Percentiles rank a stretch among this genome's conserved stretches.
phyloP scores from a whole-genome alignment of 2,329 filamentous ascomycete species.

The Thelonectria blattea region DNA sequence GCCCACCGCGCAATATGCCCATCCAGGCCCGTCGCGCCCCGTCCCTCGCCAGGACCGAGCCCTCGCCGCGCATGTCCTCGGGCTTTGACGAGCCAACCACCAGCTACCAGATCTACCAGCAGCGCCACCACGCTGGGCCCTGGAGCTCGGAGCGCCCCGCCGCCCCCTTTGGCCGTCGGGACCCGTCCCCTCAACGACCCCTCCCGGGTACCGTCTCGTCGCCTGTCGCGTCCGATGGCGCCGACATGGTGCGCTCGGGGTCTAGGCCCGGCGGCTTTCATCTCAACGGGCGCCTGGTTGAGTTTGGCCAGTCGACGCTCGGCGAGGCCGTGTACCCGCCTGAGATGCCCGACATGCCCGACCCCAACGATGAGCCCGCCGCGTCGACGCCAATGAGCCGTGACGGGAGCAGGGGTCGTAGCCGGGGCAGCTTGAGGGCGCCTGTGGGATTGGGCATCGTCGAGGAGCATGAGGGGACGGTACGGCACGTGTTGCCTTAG shows the following conservation, averaged over 20 bases:
- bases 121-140: slow-evolving; percentile 22
- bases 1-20: slow-evolving; percentile 7
- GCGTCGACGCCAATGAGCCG: neutral
- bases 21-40: slow-evolving; percentile 20
- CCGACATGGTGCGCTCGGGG: slow-evolving; percentile 34
- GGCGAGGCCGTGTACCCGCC: slow-evolving; percentile 21
- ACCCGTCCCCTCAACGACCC: slow-evolving; percentile 2
- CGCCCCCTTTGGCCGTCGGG: slow-evolving; percentile 1
- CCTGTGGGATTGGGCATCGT: slow-evolving; percentile 21
- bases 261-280: slow-evolving; percentile 35
- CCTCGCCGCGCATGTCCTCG: slow-evolving; percentile 21
- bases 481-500: slow-evolving; percentile 1
- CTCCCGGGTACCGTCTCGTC: neutral
- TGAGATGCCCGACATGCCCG: slow-evolving; percentile 18
- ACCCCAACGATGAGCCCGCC: slow-evolving; percentile 13
- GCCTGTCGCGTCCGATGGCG: slow-evolving; percentile 13
- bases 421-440: neutral
- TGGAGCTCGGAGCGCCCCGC: slow-evolving; percentile 24
- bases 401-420: neutral
- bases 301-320: slow-evolving; percentile 30
- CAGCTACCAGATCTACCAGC: slow-evolving; percentile 23
- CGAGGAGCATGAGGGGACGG: neutral
- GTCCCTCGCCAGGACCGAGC: slow-evolving; percentile 30
- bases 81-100: slow-evolving; percentile 17
- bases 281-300: slow-evolving; percentile 32